Evolutionary conservation across 179 eudicot genomes (phyloP), one percentile per base, ranked within the genome.

Genomic region (Patellifolia procumbens): DNA sequence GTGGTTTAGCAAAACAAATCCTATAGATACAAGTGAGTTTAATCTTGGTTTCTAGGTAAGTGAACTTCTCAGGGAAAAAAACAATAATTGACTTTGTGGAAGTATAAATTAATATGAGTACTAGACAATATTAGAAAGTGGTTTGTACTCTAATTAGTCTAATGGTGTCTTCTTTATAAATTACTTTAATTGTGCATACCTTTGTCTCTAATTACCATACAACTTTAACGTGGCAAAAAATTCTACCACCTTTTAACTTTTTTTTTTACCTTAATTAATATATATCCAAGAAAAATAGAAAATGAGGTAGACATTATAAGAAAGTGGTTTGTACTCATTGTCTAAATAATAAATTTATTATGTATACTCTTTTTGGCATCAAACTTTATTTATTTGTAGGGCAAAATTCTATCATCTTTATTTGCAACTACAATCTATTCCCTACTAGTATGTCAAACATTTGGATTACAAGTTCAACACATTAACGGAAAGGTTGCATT

Each of bases 361-460:
- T 55, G 74, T 58, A 2, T 37, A 70, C 71, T 72, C 56, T 78
- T 71, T 71, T 63, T 19, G 76, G 65, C 58, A 62, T 73, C n/a
- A 37, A 68, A 70, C 82, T 86, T 83, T 77, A 84, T 73, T n/a
- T n/a, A n/a, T n/a, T n/a, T 79, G 89, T 81, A 76, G 85, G 85
- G 76, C 76, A 79, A 86, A 76, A 81, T 81, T 65, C 63, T 60
- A 76, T 74, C 78, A 68, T 69, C 83, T 82, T 77, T 77, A 45
- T 29, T n/a, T 48, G 2, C 13, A 63, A 66, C 32, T 56, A 39
- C 58, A 56, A n/a, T 76, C 67, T 62, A 74, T 76, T 79, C 75
- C 85, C 81, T 73, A 78, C 78, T 77, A 20, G 72, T 39, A 39
- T 81, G 78, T 73, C 84, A 77, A 76, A 59, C 60, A 77, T 59